Conservation (phyloP, 352 stramenopile species). For the Aphanomyces euteiches region DNA sequence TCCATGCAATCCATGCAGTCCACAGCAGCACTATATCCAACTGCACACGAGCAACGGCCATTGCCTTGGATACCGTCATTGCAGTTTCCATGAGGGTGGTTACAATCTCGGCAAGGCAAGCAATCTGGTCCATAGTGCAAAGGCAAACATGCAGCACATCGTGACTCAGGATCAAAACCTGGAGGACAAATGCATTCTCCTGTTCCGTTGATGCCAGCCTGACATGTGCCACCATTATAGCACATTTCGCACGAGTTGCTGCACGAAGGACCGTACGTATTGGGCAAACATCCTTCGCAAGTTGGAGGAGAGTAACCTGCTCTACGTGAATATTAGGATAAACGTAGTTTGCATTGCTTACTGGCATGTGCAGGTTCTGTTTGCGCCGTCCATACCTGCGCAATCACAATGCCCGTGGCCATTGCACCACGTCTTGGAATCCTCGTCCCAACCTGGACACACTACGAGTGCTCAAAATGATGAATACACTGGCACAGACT, state of each 20-base stretch:
- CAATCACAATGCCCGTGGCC: slow-evolving; percentile 70
- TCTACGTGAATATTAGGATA: slow-evolving; percentile 32
- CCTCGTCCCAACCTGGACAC: slow-evolving; percentile 69
- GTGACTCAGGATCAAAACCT: slow-evolving; percentile 69
- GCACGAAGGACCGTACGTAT: slow-evolving; percentile 58
- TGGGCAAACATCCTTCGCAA: slow-evolving; percentile 56
- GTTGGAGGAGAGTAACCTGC: slow-evolving; percentile 64
- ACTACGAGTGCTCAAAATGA: slow-evolving; percentile 32
- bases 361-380: slow-evolving; percentile 60
- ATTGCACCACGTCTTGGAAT: slow-evolving; percentile 47
- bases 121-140: slow-evolving; percentile 70
- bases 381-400: slow-evolving; percentile 54
- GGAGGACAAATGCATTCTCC: slow-evolving; percentile 67
- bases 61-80: slow-evolving; percentile 75
- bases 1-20: slow-evolving; percentile 84
- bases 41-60: slow-evolving; percentile 77
- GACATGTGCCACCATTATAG: slow-evolving; percentile 66
- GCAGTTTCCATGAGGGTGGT: slow-evolving; percentile 81
- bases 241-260: slow-evolving; percentile 61
- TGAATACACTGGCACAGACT: slow-evolving; percentile 14
- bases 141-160: slow-evolving; percentile 74
- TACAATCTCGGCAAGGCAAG: slow-evolving; percentile 69
- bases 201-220: slow-evolving; percentile 53
- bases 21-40: slow-evolving; percentile 63
- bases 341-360: slow-evolving; percentile 38